Percentiles rank a stretch among this genome's conserved stretches.
Conservation (phyloP, 2,329 filamentous ascomycete species). For the Neodidymelliopsis sp. region DNA sequence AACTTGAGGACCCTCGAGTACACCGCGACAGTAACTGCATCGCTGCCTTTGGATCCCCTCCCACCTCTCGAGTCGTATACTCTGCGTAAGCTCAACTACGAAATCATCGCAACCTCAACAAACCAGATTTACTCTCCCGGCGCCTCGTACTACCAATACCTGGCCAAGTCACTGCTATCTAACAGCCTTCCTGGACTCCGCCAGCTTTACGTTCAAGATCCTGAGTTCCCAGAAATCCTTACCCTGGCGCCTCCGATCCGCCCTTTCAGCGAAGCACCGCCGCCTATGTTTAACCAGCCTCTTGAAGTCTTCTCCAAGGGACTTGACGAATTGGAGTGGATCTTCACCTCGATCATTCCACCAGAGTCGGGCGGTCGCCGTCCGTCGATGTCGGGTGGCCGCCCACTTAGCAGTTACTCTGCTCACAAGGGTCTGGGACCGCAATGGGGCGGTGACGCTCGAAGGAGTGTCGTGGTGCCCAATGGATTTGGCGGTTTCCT, state of each 20-base stretch:
- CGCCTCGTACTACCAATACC: constrained; percentile 80
- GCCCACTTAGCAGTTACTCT: constrained; percentile 55
- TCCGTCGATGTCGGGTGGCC: constrained; percentile 50
- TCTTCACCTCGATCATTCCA: constrained; percentile 68
- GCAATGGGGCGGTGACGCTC: constrained; percentile 66
- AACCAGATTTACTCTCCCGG: constrained; percentile 63
- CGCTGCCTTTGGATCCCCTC: constrained; percentile 64
- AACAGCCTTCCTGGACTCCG: constrained; percentile 76
- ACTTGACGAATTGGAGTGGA: constrained; percentile 72
- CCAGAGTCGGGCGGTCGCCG: constrained; percentile 52
- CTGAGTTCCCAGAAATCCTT: constrained; percentile 80
- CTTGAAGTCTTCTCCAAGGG: constrained; percentile 72
- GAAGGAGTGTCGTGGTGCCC: constrained; percentile 69
- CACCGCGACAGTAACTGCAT: constrained; percentile 62
- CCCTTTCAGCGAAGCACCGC: constrained; percentile 56
- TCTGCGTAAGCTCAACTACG: constrained; percentile 78
- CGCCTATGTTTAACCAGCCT: constrained; percentile 60
- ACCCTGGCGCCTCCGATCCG: constrained; percentile 72
- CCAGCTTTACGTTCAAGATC: constrained; percentile 85
- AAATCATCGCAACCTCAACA: constrained; percentile 72
- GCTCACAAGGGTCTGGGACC: constrained; percentile 59
- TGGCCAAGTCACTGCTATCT: constrained; percentile 81
- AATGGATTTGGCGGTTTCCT: constrained; percentile 73
- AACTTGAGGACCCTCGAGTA: constrained; percentile 67
- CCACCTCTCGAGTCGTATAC: constrained; percentile 73